phyloP scores from a whole-genome alignment of 495 filamentous ascomycete genomes.

The Xylaria grammica region DNA sequence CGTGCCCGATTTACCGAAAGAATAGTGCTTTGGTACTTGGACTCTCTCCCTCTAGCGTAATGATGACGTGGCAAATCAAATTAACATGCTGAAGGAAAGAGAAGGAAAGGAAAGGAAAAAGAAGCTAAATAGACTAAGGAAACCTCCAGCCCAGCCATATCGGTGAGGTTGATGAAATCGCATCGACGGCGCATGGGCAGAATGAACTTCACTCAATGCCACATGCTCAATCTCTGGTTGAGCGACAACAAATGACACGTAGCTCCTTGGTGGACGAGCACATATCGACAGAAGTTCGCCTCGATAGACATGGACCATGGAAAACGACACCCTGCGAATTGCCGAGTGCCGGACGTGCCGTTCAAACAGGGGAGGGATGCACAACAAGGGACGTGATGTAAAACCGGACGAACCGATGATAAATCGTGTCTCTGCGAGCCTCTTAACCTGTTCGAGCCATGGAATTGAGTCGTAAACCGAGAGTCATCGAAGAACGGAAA shows the following conservation, averaged over 20 bases:
- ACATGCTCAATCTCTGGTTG: conserved; percentile 30
- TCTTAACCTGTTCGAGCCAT: conserved; percentile 37
- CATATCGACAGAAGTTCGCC: conserved; percentile 19
- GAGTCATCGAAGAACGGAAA: conserved; percentile 45
- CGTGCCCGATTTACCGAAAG: conserved; percentile 3
- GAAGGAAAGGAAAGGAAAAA: conserved; percentile 28
- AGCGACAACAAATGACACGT: conserved; percentile 15
- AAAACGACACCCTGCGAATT: conserved; percentile 30
- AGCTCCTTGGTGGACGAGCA: neutral
- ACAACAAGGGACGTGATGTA: conserved; percentile 28
- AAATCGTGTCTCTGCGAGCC: conserved; percentile 29
- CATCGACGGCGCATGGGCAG: conserved; percentile 33
- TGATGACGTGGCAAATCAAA: conserved; percentile 11
- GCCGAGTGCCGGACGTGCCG: conserved; percentile 40
- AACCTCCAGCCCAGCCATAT: conserved; percentile 30
- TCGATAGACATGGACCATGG: conserved; percentile 31
- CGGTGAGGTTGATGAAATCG: conserved; percentile 32
- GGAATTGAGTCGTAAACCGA: conserved; percentile 40
- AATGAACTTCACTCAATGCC: neutral
- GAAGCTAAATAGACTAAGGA: conserved; percentile 28
- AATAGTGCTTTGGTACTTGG: neutral
- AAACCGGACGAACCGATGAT: conserved; percentile 22
- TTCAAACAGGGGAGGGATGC: conserved; percentile 33
- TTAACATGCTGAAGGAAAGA: conserved; percentile 29
- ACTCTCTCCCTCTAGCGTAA: conserved; percentile 3